Base-by-base conservation (phyloP, 768 basidiomycete genomes). In the Tulasnella calospora region DNA sequence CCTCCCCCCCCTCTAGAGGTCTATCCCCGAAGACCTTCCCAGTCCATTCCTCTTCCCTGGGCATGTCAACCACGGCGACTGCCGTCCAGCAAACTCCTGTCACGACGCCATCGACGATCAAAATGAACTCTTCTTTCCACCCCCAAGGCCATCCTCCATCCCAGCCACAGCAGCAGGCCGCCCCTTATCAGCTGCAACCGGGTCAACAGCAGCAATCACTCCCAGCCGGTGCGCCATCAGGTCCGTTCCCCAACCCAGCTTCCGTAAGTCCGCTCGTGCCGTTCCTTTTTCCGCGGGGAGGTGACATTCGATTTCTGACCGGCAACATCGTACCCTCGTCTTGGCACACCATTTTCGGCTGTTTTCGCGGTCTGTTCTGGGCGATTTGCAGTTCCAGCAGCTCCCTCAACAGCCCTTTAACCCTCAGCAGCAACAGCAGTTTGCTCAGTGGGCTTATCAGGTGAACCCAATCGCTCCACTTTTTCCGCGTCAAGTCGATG, bases 381-480 rank as follows among this genome's bases (percentile, higher is more conserved):
- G 36, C 23, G 7, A n/a, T 23, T 7, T 38, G n/a, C 71, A 72
- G 71, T 72, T 67, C 44, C 74, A 57, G 38, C 57, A 76, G 9
- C 27, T 76, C 41, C 77, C 69, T 33, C 77, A 78, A 47, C 77
- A 71, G 23, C 77, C 77, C n/a, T 46, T 78, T 9, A 71, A 78
- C 44, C 77, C 77, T 4, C 77, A 80, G 40, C 92, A 92, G 74
- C 61, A 67, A 13, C 92, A 92, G 80, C 89, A 93, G 77, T 89
- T 90, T 78, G 91, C 92, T 3, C 92, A 93, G 83, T 95, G 94
- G 93, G 92, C 93, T 47, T 95, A 95, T 85, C 93, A 78, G 75
- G 75, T 61, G 57, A 55, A 23, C n/a, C n/a, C n/a, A n/a, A n/a
- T n/a, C n/a, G n/a, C n/a, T n/a, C n/a, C n/a, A n/a, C 15, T 9